phyloP scores from a whole-genome alignment of 164 flowering plant genomes.

The Nymphaea colorata region DNA sequence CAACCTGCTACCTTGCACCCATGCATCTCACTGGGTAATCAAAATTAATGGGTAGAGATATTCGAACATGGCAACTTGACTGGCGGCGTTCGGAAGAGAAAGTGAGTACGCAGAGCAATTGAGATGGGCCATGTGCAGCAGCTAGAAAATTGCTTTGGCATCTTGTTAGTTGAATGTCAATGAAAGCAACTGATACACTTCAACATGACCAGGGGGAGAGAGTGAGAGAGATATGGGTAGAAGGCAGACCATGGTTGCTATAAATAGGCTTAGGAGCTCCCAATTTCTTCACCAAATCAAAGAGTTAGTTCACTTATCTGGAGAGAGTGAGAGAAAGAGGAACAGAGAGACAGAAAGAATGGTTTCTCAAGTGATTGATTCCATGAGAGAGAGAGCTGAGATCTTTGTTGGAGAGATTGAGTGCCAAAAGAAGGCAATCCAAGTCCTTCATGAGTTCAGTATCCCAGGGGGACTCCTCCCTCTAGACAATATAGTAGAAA shows the following conservation, averaged over 20 bases:
- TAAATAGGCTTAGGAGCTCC: background rate
- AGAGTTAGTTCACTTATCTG: background rate
- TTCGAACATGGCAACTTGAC: too few relatives aligned
- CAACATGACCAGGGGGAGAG: background rate
- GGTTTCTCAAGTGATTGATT: background rate
- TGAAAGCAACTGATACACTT: too few relatives aligned
- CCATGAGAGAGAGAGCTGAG: background rate
- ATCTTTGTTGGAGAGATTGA: background rate
- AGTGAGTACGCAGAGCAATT: too few relatives aligned
- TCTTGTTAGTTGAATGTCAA: too few relatives aligned
- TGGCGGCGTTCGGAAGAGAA: too few relatives aligned
- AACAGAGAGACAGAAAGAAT: background rate
- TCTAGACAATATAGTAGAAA: conserved; percentile 16
- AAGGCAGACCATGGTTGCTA: background rate
- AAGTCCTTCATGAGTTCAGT: conserved; percentile 15
- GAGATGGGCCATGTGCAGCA: background rate
- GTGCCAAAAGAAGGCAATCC: background rate
- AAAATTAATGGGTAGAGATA: too few relatives aligned
- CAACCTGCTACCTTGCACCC: too few relatives aligned
- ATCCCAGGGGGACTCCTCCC: conserved; percentile 28
- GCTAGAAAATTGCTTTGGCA: too few relatives aligned
- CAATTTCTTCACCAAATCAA: background rate
- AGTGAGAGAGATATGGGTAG: background rate
- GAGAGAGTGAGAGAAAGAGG: background rate
- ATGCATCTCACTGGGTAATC: too few relatives aligned